These are phyloP conservation scores for Penicillium sp. DNA, from an alignment of 2,329 filamentous ascomycete species.

Conservation along the genomic window DNA sequence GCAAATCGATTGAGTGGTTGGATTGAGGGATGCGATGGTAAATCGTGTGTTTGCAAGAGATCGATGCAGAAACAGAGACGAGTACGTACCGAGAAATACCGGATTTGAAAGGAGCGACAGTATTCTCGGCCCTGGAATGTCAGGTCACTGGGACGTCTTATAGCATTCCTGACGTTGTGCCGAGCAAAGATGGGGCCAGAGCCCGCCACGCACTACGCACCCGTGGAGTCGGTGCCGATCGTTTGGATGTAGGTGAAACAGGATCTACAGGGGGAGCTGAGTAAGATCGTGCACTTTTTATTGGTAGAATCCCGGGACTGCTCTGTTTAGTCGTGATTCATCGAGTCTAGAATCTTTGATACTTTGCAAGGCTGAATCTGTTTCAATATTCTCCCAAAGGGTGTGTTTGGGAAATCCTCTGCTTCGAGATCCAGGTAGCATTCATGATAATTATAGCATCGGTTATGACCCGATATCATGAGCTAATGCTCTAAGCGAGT, in stretches of 20 bases:
- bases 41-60: not conserved
- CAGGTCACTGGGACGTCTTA: constrained; percentile 14
- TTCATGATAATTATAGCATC: not conserved
- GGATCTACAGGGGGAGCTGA: constrained; percentile 7
- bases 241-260: not conserved
- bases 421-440: too few species aligned
- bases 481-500: not conserved
- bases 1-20: not conserved
- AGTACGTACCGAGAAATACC: not conserved
- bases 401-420: too few species aligned
- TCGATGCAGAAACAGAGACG: not conserved
- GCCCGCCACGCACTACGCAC: not conserved
- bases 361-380: not conserved
- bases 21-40: not conserved
- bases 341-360: not conserved
- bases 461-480: not conserved
- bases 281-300: not conserved
- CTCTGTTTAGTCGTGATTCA: not conserved
- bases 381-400: not conserved
- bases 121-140: constrained; percentile 6
- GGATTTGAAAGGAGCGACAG: not conserved
- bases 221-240: constrained; percentile 2
- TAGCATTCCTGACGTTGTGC: constrained; percentile 10
- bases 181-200: not conserved
- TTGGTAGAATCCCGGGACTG: not conserved